Percentiles rank a stretch among this genome's conserved stretches.
These are phyloP conservation scores for Cryptosporidium parvum DNA, from an alignment of 169 alveolate genomes.

Conservation along the genomic window DNA sequence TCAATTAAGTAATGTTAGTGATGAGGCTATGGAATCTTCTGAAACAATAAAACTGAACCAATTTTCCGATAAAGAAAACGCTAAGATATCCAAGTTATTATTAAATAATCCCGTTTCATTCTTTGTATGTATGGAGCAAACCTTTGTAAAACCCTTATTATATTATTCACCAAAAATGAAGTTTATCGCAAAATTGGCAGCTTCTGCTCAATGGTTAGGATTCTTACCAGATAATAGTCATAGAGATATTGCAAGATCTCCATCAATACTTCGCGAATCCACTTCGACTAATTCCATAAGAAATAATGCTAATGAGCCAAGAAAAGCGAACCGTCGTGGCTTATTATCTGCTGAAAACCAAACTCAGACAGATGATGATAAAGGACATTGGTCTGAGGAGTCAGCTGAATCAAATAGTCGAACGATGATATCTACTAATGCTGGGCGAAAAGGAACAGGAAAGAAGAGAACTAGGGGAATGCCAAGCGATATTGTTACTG, in stretches of 20 bases:
- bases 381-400: constrained; percentile 75
- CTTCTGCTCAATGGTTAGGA: constrained; percentile 74
- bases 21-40: neutral
- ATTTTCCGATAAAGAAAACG: constrained; percentile 38
- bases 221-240: constrained; percentile 65
- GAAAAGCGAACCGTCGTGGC: constrained; percentile 43
- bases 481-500: constrained; percentile 67
- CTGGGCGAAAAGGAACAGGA: constrained; percentile 62
- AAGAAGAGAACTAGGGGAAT: constrained; percentile 74
- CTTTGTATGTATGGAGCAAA: constrained; percentile 61
- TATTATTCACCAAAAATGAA: constrained; percentile 62
- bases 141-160: constrained; percentile 60
- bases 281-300: constrained; percentile 27
- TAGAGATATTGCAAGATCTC: constrained; percentile 73
- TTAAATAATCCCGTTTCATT: constrained; percentile 62
- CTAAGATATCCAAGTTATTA: constrained; percentile 25
- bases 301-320: constrained; percentile 15
- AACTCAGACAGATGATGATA: constrained; percentile 62
- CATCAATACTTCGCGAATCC: constrained; percentile 60
- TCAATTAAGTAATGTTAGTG: constrained; percentile 46
- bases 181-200: constrained; percentile 61
- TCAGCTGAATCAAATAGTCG: constrained; percentile 71
- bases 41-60: constrained; percentile 37
- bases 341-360: constrained; percentile 36
- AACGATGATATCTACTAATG: constrained; percentile 39